Evolutionary conservation across 345 rosid genomes (phyloP), one percentile per base, ranked within the genome.

Genomic region (Gossypium herbaceum): DNA sequence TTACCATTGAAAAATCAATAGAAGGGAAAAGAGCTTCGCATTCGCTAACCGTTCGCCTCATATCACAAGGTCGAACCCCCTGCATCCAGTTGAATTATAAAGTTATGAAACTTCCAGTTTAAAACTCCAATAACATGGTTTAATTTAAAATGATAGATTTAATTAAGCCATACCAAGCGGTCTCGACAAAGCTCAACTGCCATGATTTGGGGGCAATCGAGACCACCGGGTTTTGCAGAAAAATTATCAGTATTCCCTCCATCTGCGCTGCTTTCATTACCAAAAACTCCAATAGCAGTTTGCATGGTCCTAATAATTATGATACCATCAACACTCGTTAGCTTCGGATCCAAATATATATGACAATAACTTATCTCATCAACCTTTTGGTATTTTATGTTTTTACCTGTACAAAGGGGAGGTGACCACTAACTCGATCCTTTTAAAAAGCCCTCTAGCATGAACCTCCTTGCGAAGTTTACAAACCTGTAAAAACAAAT

Each of bases 61-160:
- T 85, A 70, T 91, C 98, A 82, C 94, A 91, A 2, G 92, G 94
- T 86, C 90, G 93, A 82, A 89, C 88, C 44, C 98, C 97, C 97
- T 93, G 79, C 68, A 62, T 56, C 10, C 61, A 56, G 60, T 29
- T 56, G 25, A 56, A 56, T 20, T 8, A 0, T 54, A 1, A 27
- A 13, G 24, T 15, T 2, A 25, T 16, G 20, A 0, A 2, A 59
- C 12, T 66, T 20, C 73, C 51, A 27, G 11, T 52, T 17, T 27
- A 9, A 7, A 69, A 50, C 9, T 70, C 47, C 60, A 50, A 25
- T 1, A 34, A 48, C 19, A 25, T 22, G 57, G 39, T 24, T 34
- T 34, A 34, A 34, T 34, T 34, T 34, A 34, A 34, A 4, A 1
- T 24, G 20, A 12, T 9, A 10, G 11, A 13, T 60, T 24, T 59